Percentiles rank a stretch among this genome's conserved stretches.
These are phyloP conservation scores for Brassica rapa DNA, from an alignment of 345 rosid species.

Conservation along the genomic window DNA sequence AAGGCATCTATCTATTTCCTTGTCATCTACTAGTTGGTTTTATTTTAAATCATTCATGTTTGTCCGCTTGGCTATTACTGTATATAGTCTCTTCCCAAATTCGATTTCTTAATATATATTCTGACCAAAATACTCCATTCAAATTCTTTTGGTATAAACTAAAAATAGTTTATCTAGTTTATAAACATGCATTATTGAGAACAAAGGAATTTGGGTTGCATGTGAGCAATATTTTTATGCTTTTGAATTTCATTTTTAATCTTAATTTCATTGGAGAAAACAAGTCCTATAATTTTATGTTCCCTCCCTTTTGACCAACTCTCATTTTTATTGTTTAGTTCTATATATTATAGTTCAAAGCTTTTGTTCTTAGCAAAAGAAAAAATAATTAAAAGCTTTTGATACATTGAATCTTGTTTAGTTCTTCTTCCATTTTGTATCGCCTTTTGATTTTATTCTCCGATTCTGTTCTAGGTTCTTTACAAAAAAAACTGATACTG, in stretches of 20 bases:
- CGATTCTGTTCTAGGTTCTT: background rate
- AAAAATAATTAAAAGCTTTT: background rate
- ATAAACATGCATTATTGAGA: slow-evolving; percentile 37
- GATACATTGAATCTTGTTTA: background rate
- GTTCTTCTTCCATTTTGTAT: background rate
- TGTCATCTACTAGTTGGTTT: background rate
- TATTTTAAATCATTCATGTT: background rate
- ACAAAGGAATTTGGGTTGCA: slow-evolving; percentile 43
- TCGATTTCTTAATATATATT: slow-evolving; percentile 5
- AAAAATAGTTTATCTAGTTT: background rate
- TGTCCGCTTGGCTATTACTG: background rate
- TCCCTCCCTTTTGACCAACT: slow-evolving; percentile 14
- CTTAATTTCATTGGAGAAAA: slow-evolving; percentile 29
- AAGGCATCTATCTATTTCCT: slow-evolving; percentile 17
- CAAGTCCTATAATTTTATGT: slow-evolving; percentile 37
- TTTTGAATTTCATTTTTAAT: slow-evolving; percentile 30
- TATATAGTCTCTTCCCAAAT: slow-evolving; percentile 12
- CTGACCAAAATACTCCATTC: slow-evolving; percentile 29
- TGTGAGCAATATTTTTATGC: slow-evolving; percentile 40
- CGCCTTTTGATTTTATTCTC: background rate
- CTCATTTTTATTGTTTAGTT: background rate
- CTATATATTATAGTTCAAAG: background rate
- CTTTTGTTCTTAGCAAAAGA: no score
- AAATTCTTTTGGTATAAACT: background rate
- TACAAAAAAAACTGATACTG: background rate